These are phyloP conservation scores for Lophiostoma macrostomum DNA, from an alignment of 495 filamentous ascomycete species.

Conservation along the genomic window DNA sequence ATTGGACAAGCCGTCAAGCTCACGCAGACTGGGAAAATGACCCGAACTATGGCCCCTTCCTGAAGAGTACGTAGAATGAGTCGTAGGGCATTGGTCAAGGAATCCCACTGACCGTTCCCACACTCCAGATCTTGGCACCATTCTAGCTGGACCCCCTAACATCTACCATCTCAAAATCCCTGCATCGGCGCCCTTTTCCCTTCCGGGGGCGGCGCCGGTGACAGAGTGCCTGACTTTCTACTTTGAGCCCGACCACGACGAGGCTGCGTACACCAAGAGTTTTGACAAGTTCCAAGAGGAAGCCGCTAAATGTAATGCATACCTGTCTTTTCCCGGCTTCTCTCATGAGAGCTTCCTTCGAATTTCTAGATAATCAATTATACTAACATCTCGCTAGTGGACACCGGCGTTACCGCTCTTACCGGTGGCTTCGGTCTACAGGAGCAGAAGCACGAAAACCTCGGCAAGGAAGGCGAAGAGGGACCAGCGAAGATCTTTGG, in stretches of 20 bases:
- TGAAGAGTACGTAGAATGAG: no score
- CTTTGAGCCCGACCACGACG: conserved; percentile 3
- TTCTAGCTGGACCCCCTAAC: conserved; percentile 8
- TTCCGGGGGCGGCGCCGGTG: conserved; percentile 14
- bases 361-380: no score
- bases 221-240: conserved; percentile 29
- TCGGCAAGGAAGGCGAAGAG: conserved; percentile 37
- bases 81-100: no score
- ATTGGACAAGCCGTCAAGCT: no score
- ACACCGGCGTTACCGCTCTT: conserved; percentile 1
- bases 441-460: conserved; percentile 37
- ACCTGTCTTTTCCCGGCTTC: no score
- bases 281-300: conserved; percentile 9
- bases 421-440: conserved; percentile 42
- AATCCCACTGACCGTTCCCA: no score
- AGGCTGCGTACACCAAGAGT: conserved; percentile 1
- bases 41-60: conserved; percentile 27
- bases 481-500: conserved; percentile 41
- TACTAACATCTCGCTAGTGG: no score
- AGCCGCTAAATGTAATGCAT: no score
- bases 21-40: conserved; percentile 30
- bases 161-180: conserved; percentile 15
- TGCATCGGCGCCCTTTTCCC: neutral
- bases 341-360: no score
- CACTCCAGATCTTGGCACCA: neutral